Evolutionary conservation across 805 yeast genomes (phyloP).

Genomic region (Pichia eremophila): DNA sequence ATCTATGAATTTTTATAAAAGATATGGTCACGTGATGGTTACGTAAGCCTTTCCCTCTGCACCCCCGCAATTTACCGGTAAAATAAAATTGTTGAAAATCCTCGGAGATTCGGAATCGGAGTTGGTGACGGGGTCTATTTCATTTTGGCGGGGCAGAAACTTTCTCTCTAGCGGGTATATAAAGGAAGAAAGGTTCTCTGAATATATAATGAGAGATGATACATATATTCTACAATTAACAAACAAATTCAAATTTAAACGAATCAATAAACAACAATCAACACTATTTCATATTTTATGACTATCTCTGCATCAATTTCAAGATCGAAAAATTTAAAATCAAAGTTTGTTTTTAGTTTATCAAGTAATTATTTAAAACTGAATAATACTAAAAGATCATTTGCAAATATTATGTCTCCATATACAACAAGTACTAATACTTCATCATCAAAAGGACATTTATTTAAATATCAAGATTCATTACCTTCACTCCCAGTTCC

Average conservation of each 20-base stretch:
- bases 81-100: too few relatives aligned
- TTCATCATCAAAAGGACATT: constrained; percentile 41
- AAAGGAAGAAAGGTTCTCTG: background rate
- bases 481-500: constrained; percentile 90
- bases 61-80: background rate
- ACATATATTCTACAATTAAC: too few relatives aligned
- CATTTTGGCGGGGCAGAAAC: background rate
- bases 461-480: constrained; percentile 60
- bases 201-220: too few relatives aligned
- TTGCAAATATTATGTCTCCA: background rate
- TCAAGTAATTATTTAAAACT: background rate
- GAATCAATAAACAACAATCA: too few relatives aligned
- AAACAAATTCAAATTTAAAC: too few relatives aligned
- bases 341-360: background rate
- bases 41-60: too few relatives aligned
- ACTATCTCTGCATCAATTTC: background rate
- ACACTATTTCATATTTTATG: background rate
- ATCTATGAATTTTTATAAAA: constrained; percentile 9
- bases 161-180: background rate
- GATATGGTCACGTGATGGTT: background rate
- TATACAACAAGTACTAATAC: background rate
- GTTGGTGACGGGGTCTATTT: background rate
- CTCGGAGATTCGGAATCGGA: background rate
- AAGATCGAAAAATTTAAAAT: background rate
- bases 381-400: background rate